Evolutionary conservation across 371 early-diverging fungal species (phyloP).

Genomic region (Syncephalis plumigaleata): DNA sequence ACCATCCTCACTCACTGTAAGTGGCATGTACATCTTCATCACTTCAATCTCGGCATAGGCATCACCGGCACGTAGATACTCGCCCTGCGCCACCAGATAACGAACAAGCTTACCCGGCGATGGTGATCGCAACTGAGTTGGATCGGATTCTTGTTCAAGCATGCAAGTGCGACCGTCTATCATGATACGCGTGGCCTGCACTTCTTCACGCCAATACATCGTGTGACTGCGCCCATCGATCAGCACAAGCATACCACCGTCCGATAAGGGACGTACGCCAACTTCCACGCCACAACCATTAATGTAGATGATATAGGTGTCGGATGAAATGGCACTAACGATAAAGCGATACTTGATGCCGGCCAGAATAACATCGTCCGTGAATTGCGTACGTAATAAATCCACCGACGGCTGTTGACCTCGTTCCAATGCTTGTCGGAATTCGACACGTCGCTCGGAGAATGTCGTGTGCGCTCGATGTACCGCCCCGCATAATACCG

Average conservation of each 20-base stretch:
- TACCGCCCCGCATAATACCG: slow-evolving; percentile 86
- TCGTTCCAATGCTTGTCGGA: slow-evolving; percentile 65
- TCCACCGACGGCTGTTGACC: slow-evolving; percentile 77
- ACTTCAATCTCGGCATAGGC: slow-evolving; percentile 98
- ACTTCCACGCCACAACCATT: slow-evolving; percentile 73
- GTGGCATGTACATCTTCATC: slow-evolving; percentile 99
- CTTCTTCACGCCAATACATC: slow-evolving; percentile 81
- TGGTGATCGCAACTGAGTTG: slow-evolving; percentile 84
- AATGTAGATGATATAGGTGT: slow-evolving; percentile 56
- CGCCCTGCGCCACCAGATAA: slow-evolving; percentile 79
- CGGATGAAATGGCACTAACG: slow-evolving; percentile 63
- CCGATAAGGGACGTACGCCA: slow-evolving; percentile 65
- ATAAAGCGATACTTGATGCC: slow-evolving; percentile 75
- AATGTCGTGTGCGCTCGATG: slow-evolving; percentile 61
- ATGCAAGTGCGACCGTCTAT: slow-evolving; percentile 84
- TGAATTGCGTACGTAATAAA: slow-evolving; percentile 52
- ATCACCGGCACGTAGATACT: slow-evolving; percentile 72
- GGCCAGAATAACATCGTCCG: slow-evolving; percentile 81
- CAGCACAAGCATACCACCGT: slow-evolving; percentile 85
- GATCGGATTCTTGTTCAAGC: slow-evolving; percentile 90
- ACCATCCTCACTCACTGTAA: slow-evolving; percentile 81
- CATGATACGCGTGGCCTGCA: slow-evolving; percentile 71
- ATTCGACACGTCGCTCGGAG: slow-evolving; percentile 43
- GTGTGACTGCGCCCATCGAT: slow-evolving; percentile 79
- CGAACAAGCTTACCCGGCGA: slow-evolving; percentile 96